Evolutionary conservation across 2,329 filamentous ascomycete species (phyloP), one percentile per base, ranked within the genome.

Genomic region (Colletotrichum orchidophilum): DNA sequence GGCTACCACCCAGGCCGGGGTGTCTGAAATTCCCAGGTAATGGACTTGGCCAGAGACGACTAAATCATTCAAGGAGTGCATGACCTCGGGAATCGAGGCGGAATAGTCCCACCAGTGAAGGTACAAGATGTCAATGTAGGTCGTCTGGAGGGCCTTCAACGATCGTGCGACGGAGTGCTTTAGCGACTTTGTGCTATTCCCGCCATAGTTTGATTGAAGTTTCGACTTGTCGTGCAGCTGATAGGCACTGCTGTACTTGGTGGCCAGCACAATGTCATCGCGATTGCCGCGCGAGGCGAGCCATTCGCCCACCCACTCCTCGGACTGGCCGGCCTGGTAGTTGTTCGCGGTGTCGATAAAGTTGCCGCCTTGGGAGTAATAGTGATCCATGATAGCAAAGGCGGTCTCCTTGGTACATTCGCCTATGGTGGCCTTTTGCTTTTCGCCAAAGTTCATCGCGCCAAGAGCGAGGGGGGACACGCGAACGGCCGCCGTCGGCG

Each of bases 331-430:
- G 70, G 85, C 74, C 75, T 91, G 87, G 78, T 91, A 91, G 73
- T 83, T 84, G 80, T 86, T 88, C 74, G 87, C 80, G 0, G 89
- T 92, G 78, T 93, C 91, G 77, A 93, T 90, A 78, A 93, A 92
- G 80, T 93, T 93, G 12, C 91, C 91, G 9, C 49, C 49, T 13
- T 52, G 21, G 11, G n/a, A 24, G 21, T 52, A 52, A 0, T 52
- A 52, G 49, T 24, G 49, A 8, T 52, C 49, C 49, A 52, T 24
- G 49, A 52, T 52, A 12, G 24, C 49, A n/a, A 52, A 27, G 2
- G 49, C 49, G 11, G 49, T 52, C 9, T 52, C 49, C 24, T 52
- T 52, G 21, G 49, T 24, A 27, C 49, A 52, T 5, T 52, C 49
- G 13, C 49, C 49, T 11, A 24, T 24, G 21, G 21, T 24, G 4